Percentiles rank a stretch among this genome's conserved stretches.
phyloP scores from a whole-genome alignment of 805 yeast species.

The Lipomyces anomalus region DNA sequence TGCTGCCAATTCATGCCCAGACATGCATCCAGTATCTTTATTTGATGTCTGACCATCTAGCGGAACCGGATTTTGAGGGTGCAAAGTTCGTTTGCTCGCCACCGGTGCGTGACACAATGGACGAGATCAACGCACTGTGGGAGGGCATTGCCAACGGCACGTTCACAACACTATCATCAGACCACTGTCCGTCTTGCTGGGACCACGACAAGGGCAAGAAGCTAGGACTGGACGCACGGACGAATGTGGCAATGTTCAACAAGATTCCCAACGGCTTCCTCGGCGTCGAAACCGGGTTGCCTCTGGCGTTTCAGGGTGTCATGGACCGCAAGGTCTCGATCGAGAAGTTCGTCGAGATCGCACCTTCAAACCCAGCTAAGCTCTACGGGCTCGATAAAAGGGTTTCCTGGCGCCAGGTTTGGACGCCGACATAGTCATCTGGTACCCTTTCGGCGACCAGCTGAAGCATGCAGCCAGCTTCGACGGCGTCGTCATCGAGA shows the following conservation, averaged over 20 bases:
- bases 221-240: constrained; percentile 33
- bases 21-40: constrained; percentile 49
- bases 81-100: constrained; percentile 50
- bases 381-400: constrained; percentile 41
- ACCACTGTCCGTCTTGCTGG: constrained; percentile 44
- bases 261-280: constrained; percentile 47
- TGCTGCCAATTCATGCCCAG: constrained; percentile 44
- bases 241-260: constrained; percentile 39
- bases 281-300: constrained; percentile 46
- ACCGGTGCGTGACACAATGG: constrained; percentile 40
- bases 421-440: constrained; percentile 46
- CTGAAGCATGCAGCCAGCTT: constrained; percentile 34
- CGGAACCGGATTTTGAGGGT: constrained; percentile 40
- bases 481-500: constrained; percentile 34
- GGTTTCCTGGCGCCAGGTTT: constrained; percentile 43
- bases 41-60: constrained; percentile 38
- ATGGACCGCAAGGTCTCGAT: constrained; percentile 38
- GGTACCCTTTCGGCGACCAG: constrained; percentile 40
- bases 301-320: constrained; percentile 42
- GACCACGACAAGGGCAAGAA: constrained; percentile 42
- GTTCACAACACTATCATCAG: constrained; percentile 42
- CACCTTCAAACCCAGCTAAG: constrained; percentile 44
- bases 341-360: constrained; percentile 42
- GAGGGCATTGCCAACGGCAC: constrained; percentile 43
- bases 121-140: constrained; percentile 44